These are phyloP conservation scores for Leishmania major DNA, from an alignment of 208 protist species.

Conservation along the genomic window DNA sequence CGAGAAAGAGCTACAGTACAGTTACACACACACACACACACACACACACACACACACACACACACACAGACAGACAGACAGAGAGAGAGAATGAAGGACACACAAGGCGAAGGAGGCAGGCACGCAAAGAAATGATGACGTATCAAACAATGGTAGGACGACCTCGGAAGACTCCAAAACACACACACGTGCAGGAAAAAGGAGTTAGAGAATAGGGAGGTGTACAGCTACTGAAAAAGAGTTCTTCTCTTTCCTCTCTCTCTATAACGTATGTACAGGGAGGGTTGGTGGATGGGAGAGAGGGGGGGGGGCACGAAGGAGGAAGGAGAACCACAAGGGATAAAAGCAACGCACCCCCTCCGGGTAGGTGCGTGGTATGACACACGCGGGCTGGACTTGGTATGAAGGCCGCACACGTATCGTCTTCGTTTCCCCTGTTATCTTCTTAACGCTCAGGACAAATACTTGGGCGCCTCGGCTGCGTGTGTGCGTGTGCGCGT, in stretches of 20 bases:
- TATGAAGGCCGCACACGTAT: background rate
- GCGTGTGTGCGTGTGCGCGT: background rate
- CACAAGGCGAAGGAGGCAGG: too few relatives aligned
- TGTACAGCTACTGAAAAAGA: background rate
- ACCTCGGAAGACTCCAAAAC: background rate
- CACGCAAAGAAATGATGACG: too few relatives aligned
- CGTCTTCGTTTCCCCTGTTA: background rate
- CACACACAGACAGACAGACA: too few relatives aligned
- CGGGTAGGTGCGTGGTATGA: background rate
- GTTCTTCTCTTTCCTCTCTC: too few relatives aligned
- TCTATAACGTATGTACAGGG: background rate
- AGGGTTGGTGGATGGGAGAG: background rate
- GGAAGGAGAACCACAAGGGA: background rate
- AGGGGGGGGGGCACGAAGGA: background rate
- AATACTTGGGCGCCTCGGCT: background rate
- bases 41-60: background rate
- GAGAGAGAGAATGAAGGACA: background rate
- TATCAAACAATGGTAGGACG: too few relatives aligned
- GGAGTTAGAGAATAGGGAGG: background rate
- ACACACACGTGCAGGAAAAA: background rate
- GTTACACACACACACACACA: background rate
- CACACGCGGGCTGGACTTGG: background rate
- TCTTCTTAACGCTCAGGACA: background rate
- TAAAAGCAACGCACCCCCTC: background rate
- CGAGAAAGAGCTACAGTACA: background rate